phyloP scores from a whole-genome alignment of 371 early-diverging fungal genomes.

The Mucor sp. region DNA sequence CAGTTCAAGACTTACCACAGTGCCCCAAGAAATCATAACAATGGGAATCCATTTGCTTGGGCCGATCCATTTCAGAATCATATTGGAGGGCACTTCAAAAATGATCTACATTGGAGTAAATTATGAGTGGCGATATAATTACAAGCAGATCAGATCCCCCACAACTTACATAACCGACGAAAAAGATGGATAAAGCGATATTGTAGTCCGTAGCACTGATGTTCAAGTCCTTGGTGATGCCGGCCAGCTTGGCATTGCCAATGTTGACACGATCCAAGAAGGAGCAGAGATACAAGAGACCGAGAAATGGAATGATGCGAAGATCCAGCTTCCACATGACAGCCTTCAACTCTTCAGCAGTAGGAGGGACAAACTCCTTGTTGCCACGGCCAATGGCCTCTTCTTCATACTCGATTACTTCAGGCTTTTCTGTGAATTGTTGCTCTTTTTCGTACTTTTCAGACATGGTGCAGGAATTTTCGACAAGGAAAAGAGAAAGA shows the following conservation, averaged over 20 bases:
- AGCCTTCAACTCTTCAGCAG: constrained; percentile 23
- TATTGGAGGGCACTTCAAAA: constrained; percentile 74
- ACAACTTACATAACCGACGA: constrained; percentile 58
- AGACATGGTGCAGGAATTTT: neutral
- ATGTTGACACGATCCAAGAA: constrained; percentile 60
- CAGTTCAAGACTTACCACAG: constrained; percentile 30
- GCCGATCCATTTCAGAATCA: constrained; percentile 65
- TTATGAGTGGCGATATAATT: neutral
- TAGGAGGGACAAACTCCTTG: constrained; percentile 17
- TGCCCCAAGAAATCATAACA: constrained; percentile 54
- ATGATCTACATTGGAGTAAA: constrained; percentile 46
- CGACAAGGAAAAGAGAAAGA: neutral
- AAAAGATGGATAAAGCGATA: constrained; percentile 63
- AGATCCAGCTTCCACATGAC: constrained; percentile 49
- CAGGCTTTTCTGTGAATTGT: neutral
- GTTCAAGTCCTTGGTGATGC: constrained; percentile 41
- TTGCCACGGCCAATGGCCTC: neutral
- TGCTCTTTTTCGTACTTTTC: constrained; percentile 2
- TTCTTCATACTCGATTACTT: constrained; percentile 10
- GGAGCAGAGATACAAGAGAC: constrained; percentile 52
- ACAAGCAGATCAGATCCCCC: neutral
- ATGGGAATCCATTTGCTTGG: constrained; percentile 75
- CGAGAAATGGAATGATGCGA: constrained; percentile 47
- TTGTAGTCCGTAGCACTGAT: constrained; percentile 54
- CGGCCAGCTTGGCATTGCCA: constrained; percentile 64